Evolutionary conservation across 176 grass and related monocot species (phyloP).

Genomic region (Microstegium vimineum): DNA sequence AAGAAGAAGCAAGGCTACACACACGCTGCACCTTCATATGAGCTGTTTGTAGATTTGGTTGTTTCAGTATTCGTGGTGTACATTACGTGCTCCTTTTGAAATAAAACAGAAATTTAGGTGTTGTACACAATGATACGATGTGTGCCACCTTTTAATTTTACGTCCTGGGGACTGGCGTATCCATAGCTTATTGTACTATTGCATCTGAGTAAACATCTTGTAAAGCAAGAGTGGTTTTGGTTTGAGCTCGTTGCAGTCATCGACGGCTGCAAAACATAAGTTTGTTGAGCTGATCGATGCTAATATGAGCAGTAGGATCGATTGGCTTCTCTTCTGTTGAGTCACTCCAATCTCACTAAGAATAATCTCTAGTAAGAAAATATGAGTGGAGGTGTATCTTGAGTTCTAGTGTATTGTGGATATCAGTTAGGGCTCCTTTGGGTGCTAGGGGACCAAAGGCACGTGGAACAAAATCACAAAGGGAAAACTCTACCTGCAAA

Average conservation of each 20-base stretch:
- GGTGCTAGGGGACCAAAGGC: too few species aligned
- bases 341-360: too few species aligned
- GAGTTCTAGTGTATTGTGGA: too few species aligned
- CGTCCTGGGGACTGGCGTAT: neutral
- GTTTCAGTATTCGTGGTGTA: constrained; percentile 21
- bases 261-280: neutral
- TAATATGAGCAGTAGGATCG: constrained; percentile 47
- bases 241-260: neutral
- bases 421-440: too few species aligned
- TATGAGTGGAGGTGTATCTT: too few species aligned
- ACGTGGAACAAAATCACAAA: too few species aligned
- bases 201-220: neutral
- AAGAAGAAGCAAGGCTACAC: too few species aligned
- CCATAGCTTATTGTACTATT: neutral
- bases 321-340: constrained; percentile 37
- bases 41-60: neutral
- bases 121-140: neutral
- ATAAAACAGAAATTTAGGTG: neutral
- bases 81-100: constrained; percentile 16
- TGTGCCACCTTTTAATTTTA: neutral
- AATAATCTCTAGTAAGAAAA: too few species aligned
- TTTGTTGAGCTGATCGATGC: neutral
- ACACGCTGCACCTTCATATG: too few species aligned
- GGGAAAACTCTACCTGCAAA: too few species aligned
- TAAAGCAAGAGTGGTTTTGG: neutral